Percentiles rank a stretch among this genome's conserved stretches.
Evolutionary conservation across 192 early-diverging fungal species (phyloP).

Genomic region (Lunasporangiospora selenospora): DNA sequence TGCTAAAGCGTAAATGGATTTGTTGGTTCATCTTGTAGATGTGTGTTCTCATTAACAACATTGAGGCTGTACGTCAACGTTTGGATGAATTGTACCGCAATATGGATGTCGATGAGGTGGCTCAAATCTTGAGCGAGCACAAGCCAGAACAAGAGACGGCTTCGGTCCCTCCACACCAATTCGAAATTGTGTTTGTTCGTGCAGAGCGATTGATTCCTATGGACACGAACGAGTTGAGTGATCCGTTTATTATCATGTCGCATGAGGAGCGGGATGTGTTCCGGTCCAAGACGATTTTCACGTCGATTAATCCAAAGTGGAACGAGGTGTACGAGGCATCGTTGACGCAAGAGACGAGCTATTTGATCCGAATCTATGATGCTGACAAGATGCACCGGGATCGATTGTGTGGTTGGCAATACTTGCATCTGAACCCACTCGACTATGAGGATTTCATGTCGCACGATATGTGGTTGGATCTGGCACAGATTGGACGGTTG

Average conservation of each 20-base stretch:
- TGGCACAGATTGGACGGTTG: slow-evolving; percentile 72
- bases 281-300: slow-evolving; percentile 65
- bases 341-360: slow-evolving; percentile 53
- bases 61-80: slow-evolving; percentile 57
- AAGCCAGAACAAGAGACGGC: slow-evolving; percentile 13
- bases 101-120: slow-evolving; percentile 63
- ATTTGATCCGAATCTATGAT: slow-evolving; percentile 56
- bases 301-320: slow-evolving; percentile 82
- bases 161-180: slow-evolving; percentile 54
- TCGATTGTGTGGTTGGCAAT: slow-evolving; percentile 67
- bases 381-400: slow-evolving; percentile 61
- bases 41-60: slow-evolving; percentile 65
- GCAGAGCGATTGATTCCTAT: slow-evolving; percentile 69
- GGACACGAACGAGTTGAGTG: slow-evolving; percentile 63
- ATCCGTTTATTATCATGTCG: slow-evolving; percentile 71
- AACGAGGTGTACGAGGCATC: slow-evolving; percentile 78
- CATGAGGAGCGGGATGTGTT: slow-evolving; percentile 55
- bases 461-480: slow-evolving; percentile 71
- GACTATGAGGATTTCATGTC: slow-evolving; percentile 68
- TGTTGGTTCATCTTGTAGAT: slow-evolving; percentile 35
- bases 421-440: slow-evolving; percentile 61
- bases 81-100: slow-evolving; percentile 60
- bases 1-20: no score
- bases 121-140: slow-evolving; percentile 51
- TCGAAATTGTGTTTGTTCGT: slow-evolving; percentile 73